Evolutionary conservation across 2,329 filamentous ascomycete species (phyloP), one percentile per base, ranked within the genome.

Genomic region (Xylaria sp.): DNA sequence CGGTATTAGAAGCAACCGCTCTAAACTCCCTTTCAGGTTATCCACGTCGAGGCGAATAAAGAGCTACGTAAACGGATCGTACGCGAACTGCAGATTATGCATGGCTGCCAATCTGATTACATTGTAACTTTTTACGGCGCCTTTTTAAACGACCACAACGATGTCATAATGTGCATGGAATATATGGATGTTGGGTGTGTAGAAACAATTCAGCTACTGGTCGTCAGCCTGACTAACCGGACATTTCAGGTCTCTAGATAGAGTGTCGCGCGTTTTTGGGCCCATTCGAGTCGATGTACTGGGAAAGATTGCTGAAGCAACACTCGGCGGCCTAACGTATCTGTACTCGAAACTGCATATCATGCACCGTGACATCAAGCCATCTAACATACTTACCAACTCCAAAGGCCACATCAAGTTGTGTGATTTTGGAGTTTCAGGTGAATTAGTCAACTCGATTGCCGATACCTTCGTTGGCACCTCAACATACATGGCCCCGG

Each of bases 101-200:
- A 97, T 78, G 93, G 96, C 76, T 99, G 96, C 81, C 96, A 97
- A 77, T 97, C 93, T 25, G 92, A 96, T 68, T 94, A 96, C 79
- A 98, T 99, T 76, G 96, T 99, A 67, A 97, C 92, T 61, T 99
- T 97, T 80, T 98, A 98, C 77, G 96, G 96, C 67, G 96, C 96
- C 42, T 99, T 98, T 77, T 87, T 98, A 76, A 98, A 97, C 78
- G 92, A 96, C 77, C 94, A 94, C 69, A 95, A 96, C 77, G 96
- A 99, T 82, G 96, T 99, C 66, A 96, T 98, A 74, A 95, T 99
- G 90, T 99, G 96, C 80, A 99, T 99, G 96, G 96, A 99, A 80
- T 98, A 99, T 79, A 97, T 97, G 93, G 96, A 99, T 81, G 93
- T 95, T 78, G 96, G 96, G 96, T 98, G 86, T 81, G 92, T 83